Conservation (phyloP, 805 yeast genomes). For the Ogataea haglerorum region DNA sequence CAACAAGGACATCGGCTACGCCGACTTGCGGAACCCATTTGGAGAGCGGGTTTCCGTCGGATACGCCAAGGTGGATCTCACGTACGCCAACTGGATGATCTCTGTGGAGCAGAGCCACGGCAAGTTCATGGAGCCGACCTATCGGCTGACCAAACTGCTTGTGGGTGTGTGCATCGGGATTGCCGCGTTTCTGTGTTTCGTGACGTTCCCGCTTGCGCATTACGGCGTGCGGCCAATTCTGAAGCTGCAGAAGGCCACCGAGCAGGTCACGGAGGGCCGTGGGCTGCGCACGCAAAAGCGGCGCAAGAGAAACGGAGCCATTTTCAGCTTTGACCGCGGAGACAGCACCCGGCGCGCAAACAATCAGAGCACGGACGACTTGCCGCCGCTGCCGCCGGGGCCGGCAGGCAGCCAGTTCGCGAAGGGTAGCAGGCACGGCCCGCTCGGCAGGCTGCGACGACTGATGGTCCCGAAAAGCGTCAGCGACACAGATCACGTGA, state of each 20-base stretch:
- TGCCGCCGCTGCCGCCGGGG: too few species aligned
- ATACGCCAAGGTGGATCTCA: constrained; percentile 43
- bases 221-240: constrained; percentile 83
- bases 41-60: constrained; percentile 52
- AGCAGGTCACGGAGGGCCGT: constrained; percentile 50
- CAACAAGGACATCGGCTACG: constrained; percentile 37
- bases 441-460: neutral
- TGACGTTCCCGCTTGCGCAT: constrained; percentile 82
- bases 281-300: constrained; percentile 23
- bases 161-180: constrained; percentile 76
- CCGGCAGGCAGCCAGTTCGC: neutral
- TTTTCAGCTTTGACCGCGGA: constrained; percentile 14
- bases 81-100: constrained; percentile 64
- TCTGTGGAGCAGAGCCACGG: constrained; percentile 60
- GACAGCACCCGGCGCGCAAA: neutral
- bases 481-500: neutral
- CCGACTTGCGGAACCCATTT: constrained; percentile 36
- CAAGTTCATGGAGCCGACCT: constrained; percentile 60
- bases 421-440: neutral
- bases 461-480: neutral
- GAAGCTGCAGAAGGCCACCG: constrained; percentile 77
- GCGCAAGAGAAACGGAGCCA: constrained; percentile 21
- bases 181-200: constrained; percentile 65
- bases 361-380: too few species aligned
- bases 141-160: constrained; percentile 59